Evolutionary conservation across 2,329 filamentous ascomycete genomes (phyloP).

Genomic region (Chaetomiaceae sp.): DNA sequence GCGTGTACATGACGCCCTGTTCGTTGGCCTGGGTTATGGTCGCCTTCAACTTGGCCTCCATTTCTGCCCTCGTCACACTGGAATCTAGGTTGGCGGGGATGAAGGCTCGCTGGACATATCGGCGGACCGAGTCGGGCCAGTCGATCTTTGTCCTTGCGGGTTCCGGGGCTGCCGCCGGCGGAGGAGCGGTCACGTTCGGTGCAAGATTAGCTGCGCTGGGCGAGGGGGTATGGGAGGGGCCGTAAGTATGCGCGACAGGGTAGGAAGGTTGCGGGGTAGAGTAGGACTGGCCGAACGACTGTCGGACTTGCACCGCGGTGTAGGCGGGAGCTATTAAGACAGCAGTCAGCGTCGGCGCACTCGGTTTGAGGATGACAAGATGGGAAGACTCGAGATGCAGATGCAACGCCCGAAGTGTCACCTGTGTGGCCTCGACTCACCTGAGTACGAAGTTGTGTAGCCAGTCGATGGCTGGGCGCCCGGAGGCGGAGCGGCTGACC

Average conservation of each 20-base stretch:
- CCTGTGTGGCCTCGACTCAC: slow-evolving; percentile 9
- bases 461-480: slow-evolving; percentile 40
- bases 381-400: neutral
- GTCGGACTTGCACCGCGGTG: slow-evolving; percentile 58
- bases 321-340: slow-evolving; percentile 47
- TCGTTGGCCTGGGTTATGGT: slow-evolving; percentile 82
- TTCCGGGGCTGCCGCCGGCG: slow-evolving; percentile 13
- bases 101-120: slow-evolving; percentile 88
- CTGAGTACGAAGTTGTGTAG: slow-evolving; percentile 24
- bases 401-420: neutral
- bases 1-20: slow-evolving; percentile 61
- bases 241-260: slow-evolving; percentile 24
- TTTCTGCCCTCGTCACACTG: slow-evolving; percentile 61
- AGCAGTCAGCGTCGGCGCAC: neutral
- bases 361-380: neutral
- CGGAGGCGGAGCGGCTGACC: slow-evolving; percentile 33
- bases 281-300: slow-evolving; percentile 49
- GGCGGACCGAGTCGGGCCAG: slow-evolving; percentile 78
- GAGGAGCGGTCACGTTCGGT: slow-evolving; percentile 10
- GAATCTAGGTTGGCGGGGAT: slow-evolving; percentile 64
- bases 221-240: slow-evolving; percentile 24
- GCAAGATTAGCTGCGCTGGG: slow-evolving; percentile 29
- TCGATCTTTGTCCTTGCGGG: slow-evolving; percentile 58
- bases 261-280: slow-evolving; percentile 33
- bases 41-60: slow-evolving; percentile 79